These are phyloP conservation scores for Cylindrotheca fusiformis DNA, from an alignment of 108 stramenopile species.

Conservation along the genomic window DNA sequence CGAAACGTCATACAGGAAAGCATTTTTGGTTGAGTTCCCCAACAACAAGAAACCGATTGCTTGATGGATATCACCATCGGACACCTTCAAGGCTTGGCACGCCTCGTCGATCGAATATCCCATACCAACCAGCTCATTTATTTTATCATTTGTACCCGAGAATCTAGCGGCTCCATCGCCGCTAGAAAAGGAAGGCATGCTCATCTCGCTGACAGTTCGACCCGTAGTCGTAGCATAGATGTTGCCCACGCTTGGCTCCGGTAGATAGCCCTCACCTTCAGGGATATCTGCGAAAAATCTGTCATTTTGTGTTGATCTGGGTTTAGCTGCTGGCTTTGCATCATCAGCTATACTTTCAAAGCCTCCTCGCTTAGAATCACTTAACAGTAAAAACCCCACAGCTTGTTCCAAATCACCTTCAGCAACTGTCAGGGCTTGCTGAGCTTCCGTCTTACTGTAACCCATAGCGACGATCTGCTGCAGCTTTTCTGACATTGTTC, in stretches of 20 bases:
- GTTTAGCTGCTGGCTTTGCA: neutral
- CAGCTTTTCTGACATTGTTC: constrained; percentile 1
- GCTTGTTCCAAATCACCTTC: constrained; percentile 28
- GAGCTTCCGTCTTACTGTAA: constrained; percentile 6
- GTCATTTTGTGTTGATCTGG: neutral
- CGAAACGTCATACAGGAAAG: neutral
- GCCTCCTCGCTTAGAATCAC: neutral
- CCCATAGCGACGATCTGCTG: constrained; percentile 23
- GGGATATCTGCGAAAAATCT: neutral
- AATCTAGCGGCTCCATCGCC: neutral
- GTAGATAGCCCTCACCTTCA: neutral
- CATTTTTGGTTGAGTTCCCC: constrained; percentile 9
- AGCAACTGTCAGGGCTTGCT: constrained; percentile 13
- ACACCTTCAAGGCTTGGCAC: constrained; percentile 9
- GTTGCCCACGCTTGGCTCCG: neutral
- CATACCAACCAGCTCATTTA: constrained; percentile 13
- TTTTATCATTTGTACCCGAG: neutral
- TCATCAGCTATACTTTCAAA: neutral
- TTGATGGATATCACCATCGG: constrained; percentile 21
- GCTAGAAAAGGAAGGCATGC: neutral
- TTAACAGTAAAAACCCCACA: constrained; percentile 16
- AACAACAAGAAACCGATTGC: constrained; percentile 20
- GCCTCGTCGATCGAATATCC: constrained; percentile 12
- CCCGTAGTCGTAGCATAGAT: neutral
- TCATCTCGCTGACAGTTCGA: neutral